Evolutionary conservation across 441 rosid species (phyloP).

Genomic region (Pelargonium myrrhifolium): DNA sequence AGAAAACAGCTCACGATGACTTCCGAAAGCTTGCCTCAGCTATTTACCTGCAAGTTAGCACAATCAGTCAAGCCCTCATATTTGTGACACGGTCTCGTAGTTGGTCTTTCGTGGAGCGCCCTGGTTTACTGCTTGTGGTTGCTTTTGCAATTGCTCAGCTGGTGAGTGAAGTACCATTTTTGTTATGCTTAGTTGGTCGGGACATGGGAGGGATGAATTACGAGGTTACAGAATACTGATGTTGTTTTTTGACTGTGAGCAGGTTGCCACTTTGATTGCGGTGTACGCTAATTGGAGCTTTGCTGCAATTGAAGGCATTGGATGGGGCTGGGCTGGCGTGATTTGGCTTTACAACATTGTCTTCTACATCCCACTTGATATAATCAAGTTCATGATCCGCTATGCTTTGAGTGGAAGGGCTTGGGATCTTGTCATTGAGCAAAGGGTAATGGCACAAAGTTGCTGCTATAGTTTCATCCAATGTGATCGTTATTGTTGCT

Average conservation of each 20-base stretch:
- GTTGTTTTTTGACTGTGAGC: slow-evolving; percentile 9
- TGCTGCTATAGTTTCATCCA: too few relatives aligned
- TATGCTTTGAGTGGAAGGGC: slow-evolving; percentile 45
- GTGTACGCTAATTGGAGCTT: slow-evolving; percentile 46
- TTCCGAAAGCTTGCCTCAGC: slow-evolving; percentile 48
- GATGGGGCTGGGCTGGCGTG: slow-evolving; percentile 54
- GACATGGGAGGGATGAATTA: too few relatives aligned
- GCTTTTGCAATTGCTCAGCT: slow-evolving; percentile 37
- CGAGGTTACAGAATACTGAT: background rate
- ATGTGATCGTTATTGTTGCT: slow-evolving; percentile 8
- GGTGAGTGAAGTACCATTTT: slow-evolving; percentile 22
- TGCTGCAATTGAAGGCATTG: slow-evolving; percentile 37
- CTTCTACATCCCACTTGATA: slow-evolving; percentile 39
- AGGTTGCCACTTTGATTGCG: slow-evolving; percentile 40
- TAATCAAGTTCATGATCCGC: slow-evolving; percentile 38
- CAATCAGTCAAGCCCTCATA: slow-evolving; percentile 50
- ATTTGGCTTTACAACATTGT: slow-evolving; percentile 41
- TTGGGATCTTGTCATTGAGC: slow-evolving; percentile 49
- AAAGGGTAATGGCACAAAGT: slow-evolving; percentile 28
- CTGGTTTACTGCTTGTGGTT: slow-evolving; percentile 27
- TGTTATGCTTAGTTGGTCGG: background rate
- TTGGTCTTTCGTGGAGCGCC: slow-evolving; percentile 44
- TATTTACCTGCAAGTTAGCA: slow-evolving; percentile 47
- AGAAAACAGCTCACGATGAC: slow-evolving; percentile 23
- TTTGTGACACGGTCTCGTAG: slow-evolving; percentile 42